Evolutionary conservation across 306 rosid species (phyloP).

Genomic region (Abrus pulchellus): DNA sequence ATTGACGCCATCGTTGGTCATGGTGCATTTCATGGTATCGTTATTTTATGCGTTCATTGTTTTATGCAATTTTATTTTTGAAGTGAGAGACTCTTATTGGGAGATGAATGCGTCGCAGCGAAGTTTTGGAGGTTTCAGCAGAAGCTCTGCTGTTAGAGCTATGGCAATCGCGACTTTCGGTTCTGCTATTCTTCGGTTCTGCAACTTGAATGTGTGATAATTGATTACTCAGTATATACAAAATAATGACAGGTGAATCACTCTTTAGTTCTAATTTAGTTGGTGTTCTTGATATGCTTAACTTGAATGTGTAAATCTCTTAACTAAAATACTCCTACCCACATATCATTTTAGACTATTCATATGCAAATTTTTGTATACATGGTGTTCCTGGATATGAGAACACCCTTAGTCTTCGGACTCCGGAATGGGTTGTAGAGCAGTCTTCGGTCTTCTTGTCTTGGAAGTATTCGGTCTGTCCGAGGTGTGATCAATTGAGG

Average conservation of each 20-base stretch:
- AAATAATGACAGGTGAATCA: not conserved
- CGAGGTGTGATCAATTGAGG: too few relatives aligned
- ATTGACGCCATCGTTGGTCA: not conserved
- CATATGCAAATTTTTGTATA: conserved; percentile 9
- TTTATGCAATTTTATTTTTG: not conserved
- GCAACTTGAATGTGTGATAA: too few relatives aligned
- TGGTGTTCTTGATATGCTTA: conserved; percentile 38
- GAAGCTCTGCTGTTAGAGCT: conserved; percentile 49
- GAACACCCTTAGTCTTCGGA: too few relatives aligned
- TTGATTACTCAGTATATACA: not conserved
- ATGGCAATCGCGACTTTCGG: conserved; percentile 63
- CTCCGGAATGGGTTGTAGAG: too few relatives aligned
- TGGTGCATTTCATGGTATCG: conserved; percentile 59
- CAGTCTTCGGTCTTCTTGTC: too few relatives aligned
- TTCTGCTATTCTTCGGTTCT: conserved; percentile 47
- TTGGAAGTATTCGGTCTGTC: too few relatives aligned
- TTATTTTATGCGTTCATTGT: not conserved
- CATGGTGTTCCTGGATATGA: too few relatives aligned
- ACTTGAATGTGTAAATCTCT: conserved; percentile 22
- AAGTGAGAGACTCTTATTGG: not conserved
- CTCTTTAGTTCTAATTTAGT: conserved; percentile 3
- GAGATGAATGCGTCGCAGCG: conserved; percentile 51
- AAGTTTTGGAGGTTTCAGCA: conserved; percentile 35
- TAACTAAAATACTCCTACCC: not conserved
- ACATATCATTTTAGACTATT: conserved; percentile 23